A percentile compares a stretch with the other conserved stretches of the same genome.
phyloP scores from a whole-genome alignment of 169 alveolate species.

The Plasmodium reichenowi region DNA sequence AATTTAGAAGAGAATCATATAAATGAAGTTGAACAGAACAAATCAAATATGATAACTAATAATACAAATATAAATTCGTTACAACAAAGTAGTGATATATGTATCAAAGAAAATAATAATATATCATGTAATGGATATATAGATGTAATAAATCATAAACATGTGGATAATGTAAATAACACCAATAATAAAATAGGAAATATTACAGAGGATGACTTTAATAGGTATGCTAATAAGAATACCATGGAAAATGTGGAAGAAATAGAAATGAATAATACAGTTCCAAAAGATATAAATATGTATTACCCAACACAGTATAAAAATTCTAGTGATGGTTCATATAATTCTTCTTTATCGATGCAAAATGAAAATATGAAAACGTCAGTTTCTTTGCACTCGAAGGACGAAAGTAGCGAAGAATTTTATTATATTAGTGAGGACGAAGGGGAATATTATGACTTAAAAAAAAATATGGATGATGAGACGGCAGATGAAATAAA shows the following conservation, averaged over 20 bases:
- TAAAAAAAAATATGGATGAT: neutral
- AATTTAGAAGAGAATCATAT: neutral
- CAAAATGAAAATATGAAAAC: neutral
- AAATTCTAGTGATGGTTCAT: constrained; percentile 5
- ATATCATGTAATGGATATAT: neutral
- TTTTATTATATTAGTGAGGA: neutral
- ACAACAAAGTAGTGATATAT: neutral
- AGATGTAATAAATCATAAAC: neutral
- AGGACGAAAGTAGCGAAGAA: neutral
- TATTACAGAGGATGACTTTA: neutral
- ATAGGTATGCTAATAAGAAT: neutral
- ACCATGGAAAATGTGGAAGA: neutral
- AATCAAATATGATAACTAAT: neutral
- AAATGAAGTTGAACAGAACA: neutral
- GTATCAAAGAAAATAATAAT: neutral
- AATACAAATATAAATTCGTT: neutral
- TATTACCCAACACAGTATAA: constrained; percentile 10
- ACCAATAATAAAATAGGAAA: neutral
- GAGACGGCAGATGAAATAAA: neutral
- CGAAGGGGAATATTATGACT: neutral
- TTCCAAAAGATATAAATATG: neutral
- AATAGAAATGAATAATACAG: neutral
- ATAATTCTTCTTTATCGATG: neutral
- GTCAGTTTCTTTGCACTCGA: neutral
- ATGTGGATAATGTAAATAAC: neutral